Evolutionary conservation across 257 asterid genomes (phyloP).

Genomic region (Solanum boliviense): DNA sequence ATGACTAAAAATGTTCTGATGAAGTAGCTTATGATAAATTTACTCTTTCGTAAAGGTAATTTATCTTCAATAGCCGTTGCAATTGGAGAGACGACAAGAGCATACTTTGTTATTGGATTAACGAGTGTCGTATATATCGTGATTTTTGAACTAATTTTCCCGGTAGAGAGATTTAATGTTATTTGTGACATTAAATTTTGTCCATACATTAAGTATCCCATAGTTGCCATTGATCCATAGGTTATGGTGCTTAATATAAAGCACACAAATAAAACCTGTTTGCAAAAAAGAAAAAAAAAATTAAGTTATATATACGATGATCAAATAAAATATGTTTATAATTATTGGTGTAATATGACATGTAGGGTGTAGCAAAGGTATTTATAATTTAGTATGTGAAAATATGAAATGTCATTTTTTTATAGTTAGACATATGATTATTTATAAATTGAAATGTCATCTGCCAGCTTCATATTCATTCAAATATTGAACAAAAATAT

Average conservation of each 20-base stretch:
- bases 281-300: no score
- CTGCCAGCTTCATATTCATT: no score
- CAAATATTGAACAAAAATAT: no score
- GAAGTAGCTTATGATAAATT: neutral
- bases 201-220: conserved; percentile 53
- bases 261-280: conserved; percentile 32
- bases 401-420: no score
- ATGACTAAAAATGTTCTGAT: neutral
- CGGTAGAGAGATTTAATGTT: conserved; percentile 17
- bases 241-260: conserved; percentile 24
- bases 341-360: no score
- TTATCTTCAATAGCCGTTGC: conserved; percentile 5
- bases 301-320: no score
- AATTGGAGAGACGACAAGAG: conserved; percentile 1
- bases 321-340: no score
- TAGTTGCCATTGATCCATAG: conserved; percentile 36
- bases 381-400: no score
- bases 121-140: conserved; percentile 36
- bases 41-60: neutral
- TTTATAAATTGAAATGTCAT: no score
- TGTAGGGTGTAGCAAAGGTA: no score
- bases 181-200: conserved; percentile 15
- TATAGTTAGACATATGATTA: no score
- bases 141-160: conserved; percentile 20
- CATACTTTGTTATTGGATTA: conserved; percentile 7